Evolutionary conservation across 495 filamentous ascomycete genomes (phyloP), one percentile per base, ranked within the genome.

Genomic region (Xylaria longipes): DNA sequence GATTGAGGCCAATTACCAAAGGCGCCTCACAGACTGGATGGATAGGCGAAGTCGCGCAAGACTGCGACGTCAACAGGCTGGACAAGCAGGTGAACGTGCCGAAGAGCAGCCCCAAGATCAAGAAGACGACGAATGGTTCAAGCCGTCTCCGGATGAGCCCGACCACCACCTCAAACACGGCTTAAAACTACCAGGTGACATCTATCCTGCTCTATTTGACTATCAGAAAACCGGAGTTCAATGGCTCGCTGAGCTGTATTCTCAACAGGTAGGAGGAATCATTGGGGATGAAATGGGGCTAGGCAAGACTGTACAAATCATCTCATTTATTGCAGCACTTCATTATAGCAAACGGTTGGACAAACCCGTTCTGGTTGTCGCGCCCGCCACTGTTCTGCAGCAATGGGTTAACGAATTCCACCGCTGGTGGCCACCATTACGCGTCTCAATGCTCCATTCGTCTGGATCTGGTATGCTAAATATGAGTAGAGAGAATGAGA

Each of bases 371-470:
- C 90, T 99, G 71, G 87, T 99, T 35, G 94, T 98, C 14, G 93
- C 93, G 67, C 96, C 96, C 1, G 96, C 95, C 27, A 98, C 96
- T 1, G 92, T 98, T 15, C 89, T 99, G 83, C 93, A 92, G 70
- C 95, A 98, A 77, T 99, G 96, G 96, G 96, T 97, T 12, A 96
- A 97, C 71, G 96, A 99, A 76, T 98, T 99, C 74, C 96, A 98
- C 80, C 89, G 90, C 31, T 99, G 96, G 96, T 98, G 96, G 96
- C 96, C 96, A 20, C 91, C 96, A 25, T 86, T 99, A 35, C 90
- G 96, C 27, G 96, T 98, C 1, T 97, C 94, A 0, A 98, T 98
- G 72, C 82, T 99, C 48, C 96, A 99, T 81, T 92, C 92, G 0
- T 97, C 95, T 25, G 96, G 96, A 11, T 97, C 94, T 76, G 96